Evolutionary conservation across 352 stramenopile species (phyloP).

Genomic region (Phytophthora constricta): DNA sequence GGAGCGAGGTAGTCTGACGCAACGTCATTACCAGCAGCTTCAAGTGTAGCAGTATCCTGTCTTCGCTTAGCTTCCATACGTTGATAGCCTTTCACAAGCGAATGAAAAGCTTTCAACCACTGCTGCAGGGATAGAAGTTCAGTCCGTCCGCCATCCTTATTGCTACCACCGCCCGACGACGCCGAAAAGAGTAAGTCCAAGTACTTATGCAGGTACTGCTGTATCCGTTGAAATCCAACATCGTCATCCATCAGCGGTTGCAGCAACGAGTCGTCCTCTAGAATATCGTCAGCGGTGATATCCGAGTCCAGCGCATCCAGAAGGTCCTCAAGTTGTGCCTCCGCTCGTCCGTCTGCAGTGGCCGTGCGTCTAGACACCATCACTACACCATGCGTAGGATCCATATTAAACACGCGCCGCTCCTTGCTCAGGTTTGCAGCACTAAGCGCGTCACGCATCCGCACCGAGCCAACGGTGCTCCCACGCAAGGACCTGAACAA

Average conservation of each 20-base stretch:
- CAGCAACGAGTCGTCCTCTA: conserved; percentile 41
- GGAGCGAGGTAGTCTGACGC: not conserved
- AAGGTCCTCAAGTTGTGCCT: conserved; percentile 48
- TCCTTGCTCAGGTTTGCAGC: conserved; percentile 69
- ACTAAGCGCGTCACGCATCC: conserved; percentile 63
- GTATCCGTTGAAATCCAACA: conserved; percentile 55
- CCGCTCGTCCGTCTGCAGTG: conserved; percentile 37
- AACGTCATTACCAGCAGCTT: not conserved
- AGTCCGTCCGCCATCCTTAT: conserved; percentile 45
- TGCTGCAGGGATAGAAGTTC: conserved; percentile 64
- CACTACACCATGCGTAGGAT: conserved; percentile 73
- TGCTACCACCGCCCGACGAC: conserved; percentile 25
- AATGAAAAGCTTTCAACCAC: conserved; percentile 72
- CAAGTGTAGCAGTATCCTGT: not conserved
- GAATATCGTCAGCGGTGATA: conserved; percentile 20
- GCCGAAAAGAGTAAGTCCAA: conserved; percentile 63
- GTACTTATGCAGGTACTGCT: conserved; percentile 67
- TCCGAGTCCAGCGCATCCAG: conserved; percentile 52
- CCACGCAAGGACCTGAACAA: conserved; percentile 66
- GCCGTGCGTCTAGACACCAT: conserved; percentile 51
- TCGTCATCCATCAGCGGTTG: conserved; percentile 62
- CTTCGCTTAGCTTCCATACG: not conserved
- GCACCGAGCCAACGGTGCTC: conserved; percentile 54
- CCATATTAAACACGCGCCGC: conserved; percentile 67
- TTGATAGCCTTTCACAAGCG: conserved; percentile 46